Percentiles rank a stretch among this genome's conserved stretches.
Conservation (phyloP, 495 filamentous ascomycete species). For the Amniculicola lignicola region DNA sequence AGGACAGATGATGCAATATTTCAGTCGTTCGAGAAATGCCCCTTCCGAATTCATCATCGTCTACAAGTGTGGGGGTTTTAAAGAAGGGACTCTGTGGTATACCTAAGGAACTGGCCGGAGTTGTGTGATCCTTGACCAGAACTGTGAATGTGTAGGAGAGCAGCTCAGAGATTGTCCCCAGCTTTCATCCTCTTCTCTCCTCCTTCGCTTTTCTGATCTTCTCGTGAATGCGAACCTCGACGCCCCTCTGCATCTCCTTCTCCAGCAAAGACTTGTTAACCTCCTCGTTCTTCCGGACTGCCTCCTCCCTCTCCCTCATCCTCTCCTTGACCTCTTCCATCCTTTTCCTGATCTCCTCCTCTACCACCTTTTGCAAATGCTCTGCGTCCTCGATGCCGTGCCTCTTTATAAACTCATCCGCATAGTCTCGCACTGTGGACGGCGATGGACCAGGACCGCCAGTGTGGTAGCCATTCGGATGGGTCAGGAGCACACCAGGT, state of each 20-base stretch:
- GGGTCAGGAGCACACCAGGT: conserved; percentile 40
- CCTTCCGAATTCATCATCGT: too few relatives aligned
- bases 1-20: too few relatives aligned
- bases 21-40: too few relatives aligned
- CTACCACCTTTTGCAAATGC: conserved; percentile 38
- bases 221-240: conserved; percentile 25
- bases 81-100: too few relatives aligned
- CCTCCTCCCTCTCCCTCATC: conserved; percentile 39
- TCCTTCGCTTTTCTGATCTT: conserved; percentile 17
- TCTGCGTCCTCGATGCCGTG: conserved; percentile 37
- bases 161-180: too few relatives aligned
- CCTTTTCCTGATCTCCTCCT: conserved; percentile 35
- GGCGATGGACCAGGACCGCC: conserved; percentile 40
- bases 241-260: conserved; percentile 27
- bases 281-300: conserved; percentile 28
- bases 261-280: conserved; percentile 20
- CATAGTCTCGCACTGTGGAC: conserved; percentile 29
- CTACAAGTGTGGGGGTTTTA: too few relatives aligned
- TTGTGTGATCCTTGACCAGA: too few relatives aligned
- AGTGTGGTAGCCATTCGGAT: conserved; percentile 38
- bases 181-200: background rate
- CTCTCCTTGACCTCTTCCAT: conserved; percentile 34
- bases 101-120: too few relatives aligned
- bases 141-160: too few relatives aligned
- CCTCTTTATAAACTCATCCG: conserved; percentile 39